Evolutionary conservation across 805 yeast species (phyloP), one percentile per base, ranked within the genome.

Genomic region (Spathaspora arborariae): DNA sequence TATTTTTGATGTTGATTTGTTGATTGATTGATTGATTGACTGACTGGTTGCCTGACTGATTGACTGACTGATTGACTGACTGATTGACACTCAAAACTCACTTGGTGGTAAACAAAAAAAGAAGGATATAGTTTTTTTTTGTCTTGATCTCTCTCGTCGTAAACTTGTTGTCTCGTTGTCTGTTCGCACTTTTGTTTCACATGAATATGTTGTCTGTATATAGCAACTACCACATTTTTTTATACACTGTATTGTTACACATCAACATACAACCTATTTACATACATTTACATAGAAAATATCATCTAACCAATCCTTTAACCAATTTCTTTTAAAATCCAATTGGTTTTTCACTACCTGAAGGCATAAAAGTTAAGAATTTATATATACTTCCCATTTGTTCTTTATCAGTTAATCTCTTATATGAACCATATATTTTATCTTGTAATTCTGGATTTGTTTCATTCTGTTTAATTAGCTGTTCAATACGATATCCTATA

Each of bases 301-400:
- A 24, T 13, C 10, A 24, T 6, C 8, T 13, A 24, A 24, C 27
- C 27, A 24, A 24, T 7, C 27, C 27, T 24, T 24, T 24, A 24
- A 35, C 38, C 38, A 16, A 18, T 10, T 2, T 19, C 38, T 19
- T 9, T 16, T 39, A 45, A 59, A 84, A 82, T 2, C 88, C 88
- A 21, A 78, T 76, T 1, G 85, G 82, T 10, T 56, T 50, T 5
- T 59, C 49, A 2, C 68, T 56, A 0, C 67, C 72, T 41, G 63
- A 55, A 3, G 85, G 87, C 46, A 81, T 62, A 20, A 84, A 64
- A 2, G 83, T 85, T 68, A 87, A 60, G 42, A 85, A 84, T 60
- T 88, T 88, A 62, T 88, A 88, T 4, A 82, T 68, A 54, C 76
- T 78, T 1, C 96, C 96, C 96, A 88, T 88, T 6, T 76, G 77